Percentiles rank a stretch among this genome's conserved stretches.
phyloP scores from a whole-genome alignment of 2,329 filamentous ascomycete genomes.

The Aspergillus ustus region DNA sequence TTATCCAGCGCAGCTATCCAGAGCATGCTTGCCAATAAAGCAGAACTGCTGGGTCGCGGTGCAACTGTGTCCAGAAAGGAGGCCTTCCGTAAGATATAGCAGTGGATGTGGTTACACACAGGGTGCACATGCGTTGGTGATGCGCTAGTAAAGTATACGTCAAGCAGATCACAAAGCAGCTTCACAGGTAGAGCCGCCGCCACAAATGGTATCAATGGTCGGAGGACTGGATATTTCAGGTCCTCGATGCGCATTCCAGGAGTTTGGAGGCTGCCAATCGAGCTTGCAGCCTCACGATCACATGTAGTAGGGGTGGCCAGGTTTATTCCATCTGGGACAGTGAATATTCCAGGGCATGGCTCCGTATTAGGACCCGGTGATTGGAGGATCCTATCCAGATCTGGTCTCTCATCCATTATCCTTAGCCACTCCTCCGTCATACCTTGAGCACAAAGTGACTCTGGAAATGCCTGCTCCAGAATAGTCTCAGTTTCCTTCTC shows the following conservation, averaged over 20 bases:
- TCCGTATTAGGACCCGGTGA: constrained; percentile 38
- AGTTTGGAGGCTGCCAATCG: constrained; percentile 30
- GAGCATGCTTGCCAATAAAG: constrained; percentile 89
- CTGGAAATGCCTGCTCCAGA: too few species aligned
- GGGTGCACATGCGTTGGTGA: constrained; percentile 88
- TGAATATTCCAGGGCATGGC: constrained; percentile 34
- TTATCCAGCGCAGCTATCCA: constrained; percentile 96
- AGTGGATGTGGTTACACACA: constrained; percentile 86
- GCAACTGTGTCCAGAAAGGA: constrained; percentile 81
- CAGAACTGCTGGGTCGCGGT: constrained; percentile 81
- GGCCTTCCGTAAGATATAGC: constrained; percentile 84
- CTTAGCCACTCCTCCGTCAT: constrained; percentile 42
- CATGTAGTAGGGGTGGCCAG: constrained; percentile 44
- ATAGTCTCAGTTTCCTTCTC: background rate
- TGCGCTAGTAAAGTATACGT: constrained; percentile 88
- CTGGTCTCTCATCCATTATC: constrained; percentile 28
- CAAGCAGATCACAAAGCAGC: constrained; percentile 84
- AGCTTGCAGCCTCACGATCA: constrained; percentile 58
- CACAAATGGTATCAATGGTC: constrained; percentile 80
- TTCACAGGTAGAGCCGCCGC: constrained; percentile 76
- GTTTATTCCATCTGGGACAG: constrained; percentile 38
- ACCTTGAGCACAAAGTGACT: constrained; percentile 14
- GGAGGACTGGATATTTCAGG: constrained; percentile 80
- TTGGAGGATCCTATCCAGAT: too few species aligned
- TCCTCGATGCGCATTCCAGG: too few species aligned